Conservation (phyloP, 495 filamentous ascomycete genomes). For the Penicillium daleae region DNA sequence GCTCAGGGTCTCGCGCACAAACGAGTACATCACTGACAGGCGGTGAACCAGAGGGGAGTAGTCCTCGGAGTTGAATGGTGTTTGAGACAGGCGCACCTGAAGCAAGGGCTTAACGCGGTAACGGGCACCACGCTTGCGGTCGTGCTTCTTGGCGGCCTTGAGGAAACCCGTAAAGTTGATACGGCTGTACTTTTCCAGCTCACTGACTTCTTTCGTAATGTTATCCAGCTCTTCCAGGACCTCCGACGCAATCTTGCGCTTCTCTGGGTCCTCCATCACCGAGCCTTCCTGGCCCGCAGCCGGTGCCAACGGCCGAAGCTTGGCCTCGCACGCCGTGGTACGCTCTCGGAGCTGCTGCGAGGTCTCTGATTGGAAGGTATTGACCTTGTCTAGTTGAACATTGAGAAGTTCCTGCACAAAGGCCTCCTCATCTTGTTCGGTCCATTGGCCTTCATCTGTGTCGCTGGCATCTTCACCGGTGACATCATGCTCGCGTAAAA, state of each 20-base stretch:
- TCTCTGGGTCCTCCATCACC: slow-evolving; percentile 44
- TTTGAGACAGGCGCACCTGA: slow-evolving; percentile 80
- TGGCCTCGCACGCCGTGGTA: slow-evolving; percentile 57
- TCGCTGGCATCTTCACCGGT: slow-evolving; percentile 55
- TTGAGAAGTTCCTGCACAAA: slow-evolving; percentile 97
- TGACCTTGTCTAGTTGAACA: slow-evolving; percentile 92
- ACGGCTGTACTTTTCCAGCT: slow-evolving; percentile 91
- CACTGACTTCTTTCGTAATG: slow-evolving; percentile 88
- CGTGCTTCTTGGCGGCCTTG: slow-evolving; percentile 98
- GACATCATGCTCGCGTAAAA: slow-evolving; percentile 72
- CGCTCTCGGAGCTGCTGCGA: slow-evolving; percentile 72
- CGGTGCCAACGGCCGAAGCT: slow-evolving; percentile 51
- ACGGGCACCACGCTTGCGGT: slow-evolving; percentile 77
- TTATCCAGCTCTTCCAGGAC: slow-evolving; percentile 77
- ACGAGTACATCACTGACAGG: slow-evolving; percentile 93
- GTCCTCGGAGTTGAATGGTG: slow-evolving; percentile 94
- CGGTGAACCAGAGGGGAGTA: slow-evolving; percentile 87
- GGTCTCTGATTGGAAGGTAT: slow-evolving; percentile 81
- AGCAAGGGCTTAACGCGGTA: slow-evolving; percentile 91
- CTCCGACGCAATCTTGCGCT: slow-evolving; percentile 61
- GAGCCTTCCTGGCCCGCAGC: slow-evolving; percentile 34
- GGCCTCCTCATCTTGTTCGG: slow-evolving; percentile 88
- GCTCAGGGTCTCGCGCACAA: slow-evolving; percentile 77
- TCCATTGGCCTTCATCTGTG: slow-evolving; percentile 68
- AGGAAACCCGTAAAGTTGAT: slow-evolving; percentile 98